These are phyloP conservation scores for Schizosaccharomyces versatilis DNA, from an alignment of 1,139 yeast genomes.

Conservation along the genomic window DNA sequence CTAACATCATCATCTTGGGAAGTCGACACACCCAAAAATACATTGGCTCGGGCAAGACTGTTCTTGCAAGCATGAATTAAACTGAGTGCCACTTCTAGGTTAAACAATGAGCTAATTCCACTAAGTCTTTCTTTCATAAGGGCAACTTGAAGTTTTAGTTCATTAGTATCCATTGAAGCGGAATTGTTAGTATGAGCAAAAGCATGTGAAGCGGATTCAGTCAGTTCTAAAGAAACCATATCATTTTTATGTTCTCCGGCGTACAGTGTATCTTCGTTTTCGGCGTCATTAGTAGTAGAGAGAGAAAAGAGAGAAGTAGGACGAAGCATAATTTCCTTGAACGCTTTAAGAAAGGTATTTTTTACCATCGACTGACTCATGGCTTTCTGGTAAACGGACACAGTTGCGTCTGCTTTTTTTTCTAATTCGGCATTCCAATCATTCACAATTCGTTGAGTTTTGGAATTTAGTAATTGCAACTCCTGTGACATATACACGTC, in stretches of 20 bases:
- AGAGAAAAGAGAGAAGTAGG: conserved; percentile 15
- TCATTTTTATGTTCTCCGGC: neutral
- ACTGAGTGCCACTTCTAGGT: conserved; percentile 24
- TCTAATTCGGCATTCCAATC: conserved; percentile 18
- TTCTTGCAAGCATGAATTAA: conserved; percentile 22
- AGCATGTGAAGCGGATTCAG: neutral
- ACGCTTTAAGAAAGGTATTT: conserved; percentile 30
- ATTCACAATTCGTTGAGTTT: conserved; percentile 18
- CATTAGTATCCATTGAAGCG: conserved; percentile 16
- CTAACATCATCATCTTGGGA: conserved; percentile 18
- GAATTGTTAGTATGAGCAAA: neutral
- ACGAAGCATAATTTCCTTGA: conserved; percentile 25
- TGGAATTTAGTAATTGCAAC: conserved; percentile 19
- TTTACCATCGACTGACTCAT: conserved; percentile 24
- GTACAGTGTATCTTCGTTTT: neutral
- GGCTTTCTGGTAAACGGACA: conserved; percentile 24
- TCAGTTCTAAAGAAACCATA: neutral
- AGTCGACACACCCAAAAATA: conserved; percentile 17
- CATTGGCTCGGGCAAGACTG: conserved; percentile 18
- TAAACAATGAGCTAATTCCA: conserved; percentile 23
- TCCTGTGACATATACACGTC: conserved; percentile 24
- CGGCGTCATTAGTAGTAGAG: neutral
- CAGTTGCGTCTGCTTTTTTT: conserved; percentile 16
- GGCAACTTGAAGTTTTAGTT: conserved; percentile 26
- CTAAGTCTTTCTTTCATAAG: conserved; percentile 23